Evolutionary conservation across 2,329 filamentous ascomycete species (phyloP), one percentile per base, ranked within the genome.

Genomic region (Colletotrichum sansevieriae): DNA sequence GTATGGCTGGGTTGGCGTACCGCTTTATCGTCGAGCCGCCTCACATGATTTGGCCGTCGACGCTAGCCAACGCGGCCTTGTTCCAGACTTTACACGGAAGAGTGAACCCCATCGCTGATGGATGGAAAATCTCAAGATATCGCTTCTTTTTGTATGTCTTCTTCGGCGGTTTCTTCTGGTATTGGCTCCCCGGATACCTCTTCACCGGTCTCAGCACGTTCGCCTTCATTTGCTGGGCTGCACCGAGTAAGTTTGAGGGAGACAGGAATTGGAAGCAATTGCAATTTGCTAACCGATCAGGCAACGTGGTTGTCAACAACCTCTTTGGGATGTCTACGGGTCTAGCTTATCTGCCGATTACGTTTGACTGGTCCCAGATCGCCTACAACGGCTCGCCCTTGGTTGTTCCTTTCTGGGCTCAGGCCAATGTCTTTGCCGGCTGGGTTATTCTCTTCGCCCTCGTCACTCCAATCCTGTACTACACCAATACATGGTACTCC

Each of bases 301-400:
- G 92, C 55, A 92, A 87, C 68, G 82, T 87, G 0, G 80, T 92
- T 9, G 79, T 94, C 39, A 94, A 94, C 72, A 91, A 94, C 75
- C 75, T 94, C 0, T 94, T 94, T 72, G 78, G 78, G 22, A 74
- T 74, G 44, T 72, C 73, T 22, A 75, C 73, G 3, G 77, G 77
- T 1, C 52, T 79, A 5, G 77, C 76, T 1, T 58, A 76, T 44
- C 74, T 76, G 51, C 75, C 74, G 4, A 63, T 69, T 11, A 77
- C 75, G 2, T 77, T 77, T 18, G 77, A 78, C 64, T 78, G 76
- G 76, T 77, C 76, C 15, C 63, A 66, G 15, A 63, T 71, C 43
- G 71, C 55, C 71, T 72, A 11, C 20, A 70, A 70, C 7, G 74
- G 79, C 71, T 78, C 82, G 47, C 81, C 81, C 1, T 72, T 83